Conservation (phyloP, 768 basidiomycete genomes). For the Tricholoma hemisulphureum region DNA sequence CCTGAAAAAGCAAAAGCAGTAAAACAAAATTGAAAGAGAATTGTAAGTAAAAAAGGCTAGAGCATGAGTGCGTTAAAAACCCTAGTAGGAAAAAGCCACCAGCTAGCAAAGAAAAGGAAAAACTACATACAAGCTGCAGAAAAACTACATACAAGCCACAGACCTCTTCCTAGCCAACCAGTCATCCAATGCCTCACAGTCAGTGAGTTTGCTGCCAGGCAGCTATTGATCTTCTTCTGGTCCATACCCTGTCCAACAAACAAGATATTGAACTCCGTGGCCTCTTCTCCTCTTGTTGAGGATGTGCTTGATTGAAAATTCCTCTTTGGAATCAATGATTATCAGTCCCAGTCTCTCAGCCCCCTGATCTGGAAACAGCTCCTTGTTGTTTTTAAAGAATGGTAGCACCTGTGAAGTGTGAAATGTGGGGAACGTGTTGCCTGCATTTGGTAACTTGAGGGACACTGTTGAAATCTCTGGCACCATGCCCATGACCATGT, state of each 20-base stretch:
- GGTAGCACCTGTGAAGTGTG: slow-evolving; percentile 29
- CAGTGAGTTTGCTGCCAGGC: neutral
- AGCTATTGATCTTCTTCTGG: too few species aligned
- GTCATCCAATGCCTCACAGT: neutral
- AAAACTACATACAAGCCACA: too few species aligned
- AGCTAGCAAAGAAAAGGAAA: too few species aligned
- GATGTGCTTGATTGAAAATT: neutral
- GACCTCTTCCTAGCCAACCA: neutral
- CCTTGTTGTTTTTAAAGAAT: slow-evolving; percentile 28
- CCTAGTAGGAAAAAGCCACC: too few species aligned
- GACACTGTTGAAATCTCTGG: slow-evolving; percentile 1
- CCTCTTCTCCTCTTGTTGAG: neutral
- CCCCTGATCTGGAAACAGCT: slow-evolving; percentile 26
- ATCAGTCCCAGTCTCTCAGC: slow-evolving; percentile 16
- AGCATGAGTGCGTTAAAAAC: too few species aligned
- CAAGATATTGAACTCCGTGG: neutral
- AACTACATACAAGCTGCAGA: too few species aligned
- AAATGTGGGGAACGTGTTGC: slow-evolving; percentile 35
- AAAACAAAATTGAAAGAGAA: too few species aligned
- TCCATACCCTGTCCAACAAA: neutral
- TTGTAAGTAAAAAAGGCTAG: too few species aligned
- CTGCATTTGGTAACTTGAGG: slow-evolving; percentile 18
- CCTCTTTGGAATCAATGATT: neutral
- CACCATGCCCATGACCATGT: slow-evolving; percentile 11
- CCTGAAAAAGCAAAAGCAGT: too few species aligned